Evolutionary conservation across 768 basidiomycete species (phyloP).

Genomic region (Lepiota brunneoincarnata): DNA sequence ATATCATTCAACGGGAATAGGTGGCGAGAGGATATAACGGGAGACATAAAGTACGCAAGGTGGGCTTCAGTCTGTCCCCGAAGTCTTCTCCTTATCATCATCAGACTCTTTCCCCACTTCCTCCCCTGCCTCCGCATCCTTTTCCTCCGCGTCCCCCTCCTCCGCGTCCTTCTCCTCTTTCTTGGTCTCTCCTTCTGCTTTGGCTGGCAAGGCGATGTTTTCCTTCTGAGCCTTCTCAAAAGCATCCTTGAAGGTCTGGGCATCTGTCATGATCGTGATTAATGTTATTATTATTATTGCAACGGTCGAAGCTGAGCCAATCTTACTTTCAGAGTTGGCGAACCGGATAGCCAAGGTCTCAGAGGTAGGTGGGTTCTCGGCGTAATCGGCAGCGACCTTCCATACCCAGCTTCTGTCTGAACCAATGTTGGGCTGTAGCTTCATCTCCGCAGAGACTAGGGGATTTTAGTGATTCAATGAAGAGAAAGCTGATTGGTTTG

Average conservation of each 20-base stretch:
- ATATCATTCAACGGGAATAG: constrained; percentile 15
- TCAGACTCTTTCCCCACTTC: constrained; percentile 26
- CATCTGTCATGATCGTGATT: constrained; percentile 49
- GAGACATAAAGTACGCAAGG: neutral
- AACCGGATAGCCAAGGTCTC: constrained; percentile 99
- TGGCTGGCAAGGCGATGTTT: constrained; percentile 46
- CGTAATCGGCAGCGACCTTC: constrained; percentile 94
- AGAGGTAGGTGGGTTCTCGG: constrained; percentile 83
- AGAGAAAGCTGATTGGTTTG: neutral
- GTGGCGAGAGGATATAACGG: neutral
- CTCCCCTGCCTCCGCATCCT: constrained; percentile 28
- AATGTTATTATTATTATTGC: neutral
- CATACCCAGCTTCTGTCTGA: constrained; percentile 99
- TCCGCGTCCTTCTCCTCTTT: constrained; percentile 27
- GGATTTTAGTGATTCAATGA: neutral
- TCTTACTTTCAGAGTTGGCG: constrained; percentile 92
- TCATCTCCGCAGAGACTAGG: constrained; percentile 86
- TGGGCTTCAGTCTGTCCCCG: neutral
- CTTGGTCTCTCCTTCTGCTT: constrained; percentile 20
- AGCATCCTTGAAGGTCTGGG: constrained; percentile 81
- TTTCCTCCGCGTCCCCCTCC: constrained; percentile 24
- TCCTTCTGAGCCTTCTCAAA: constrained; percentile 83
- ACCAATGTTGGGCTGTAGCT: constrained; percentile 94
- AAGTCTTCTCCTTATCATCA: constrained; percentile 31
- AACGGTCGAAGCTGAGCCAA: neutral